Evolutionary conservation across 2,329 filamentous ascomycete genomes (phyloP), one percentile per base, ranked within the genome.

Genomic region (Aplosporella prunicola): DNA sequence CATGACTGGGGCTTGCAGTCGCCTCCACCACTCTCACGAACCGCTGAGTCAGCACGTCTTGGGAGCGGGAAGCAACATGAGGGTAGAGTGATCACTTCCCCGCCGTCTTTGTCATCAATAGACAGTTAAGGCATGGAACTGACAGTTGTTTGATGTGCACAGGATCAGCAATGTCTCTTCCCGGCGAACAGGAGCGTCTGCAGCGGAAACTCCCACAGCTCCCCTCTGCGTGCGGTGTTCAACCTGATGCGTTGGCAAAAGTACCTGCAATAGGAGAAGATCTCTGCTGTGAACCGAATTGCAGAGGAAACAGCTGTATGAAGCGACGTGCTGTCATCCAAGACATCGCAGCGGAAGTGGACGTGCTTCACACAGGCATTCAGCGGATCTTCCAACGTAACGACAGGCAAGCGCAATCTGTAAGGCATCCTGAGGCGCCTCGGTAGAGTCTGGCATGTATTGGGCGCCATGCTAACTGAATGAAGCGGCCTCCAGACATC

Each of bases 21-120:
- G 20, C 13, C 22, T 20, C 20, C 27, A 27, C 28, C 24, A 26
- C 25, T 24, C 13, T 17, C 35, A 29, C 9, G 7, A 4, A 13
- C 27, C 20, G 35, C 35, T 38, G 35, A 38, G 17, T 38, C 35
- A 38, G 35, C 35, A n/a, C 25, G 17, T 20, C 28, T 10, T 20
- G 23, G 28, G 24, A 38, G 35, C 35, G 35, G 27, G 28, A 28
- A 38, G 30, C 22, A 38, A 13, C 22, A 32, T 22, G 15, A 31
- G 20, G 35, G 35, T 38, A 38, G n/a, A 31, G 10, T 13, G 24
- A 16, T 25, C 20, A 13, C 14, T 14, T 20, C 27, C 27, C 20
- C 24, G 26, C 35, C 26, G n/a, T 37, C 27, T 38, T 31, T 38
- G 35, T 38, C 35, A 38, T 36, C 25, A 22, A n/a, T 8, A 3